Conservation (phyloP, 2,329 filamentous ascomycete genomes). For the Aspergillus pseudoviridinutans region DNA sequence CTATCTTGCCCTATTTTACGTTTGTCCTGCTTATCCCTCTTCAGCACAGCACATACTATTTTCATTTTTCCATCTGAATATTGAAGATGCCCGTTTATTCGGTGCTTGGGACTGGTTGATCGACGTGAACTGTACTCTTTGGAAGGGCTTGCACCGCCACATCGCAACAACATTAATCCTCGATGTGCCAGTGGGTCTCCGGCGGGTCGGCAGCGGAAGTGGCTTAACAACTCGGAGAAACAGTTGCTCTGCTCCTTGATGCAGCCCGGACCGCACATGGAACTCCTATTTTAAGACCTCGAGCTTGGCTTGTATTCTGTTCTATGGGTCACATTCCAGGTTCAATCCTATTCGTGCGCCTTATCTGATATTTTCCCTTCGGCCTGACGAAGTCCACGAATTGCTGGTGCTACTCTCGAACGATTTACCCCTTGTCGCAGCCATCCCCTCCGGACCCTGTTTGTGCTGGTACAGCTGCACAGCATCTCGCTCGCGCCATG, state of each 20-base stretch:
- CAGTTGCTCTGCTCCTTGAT: slow-evolving; percentile 11
- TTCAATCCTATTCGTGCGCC: not conserved
- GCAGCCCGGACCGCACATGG: slow-evolving; percentile 1
- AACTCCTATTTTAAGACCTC: not conserved
- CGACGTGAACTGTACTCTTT: no score
- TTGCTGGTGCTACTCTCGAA: not conserved
- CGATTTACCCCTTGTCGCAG: slow-evolving; percentile 2
- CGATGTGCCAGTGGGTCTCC: slow-evolving; percentile 15
- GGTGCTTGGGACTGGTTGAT: not conserved
- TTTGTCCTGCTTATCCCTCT: not conserved
- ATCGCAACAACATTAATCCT: slow-evolving; percentile 29
- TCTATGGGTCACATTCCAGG: not conserved
- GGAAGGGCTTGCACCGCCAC: slow-evolving; percentile 23
- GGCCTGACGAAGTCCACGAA: not conserved
- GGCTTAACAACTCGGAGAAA: slow-evolving; percentile 19
- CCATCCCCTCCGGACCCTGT: not conserved
- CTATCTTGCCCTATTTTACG: not conserved
- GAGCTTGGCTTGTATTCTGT: not conserved
- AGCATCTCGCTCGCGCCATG: slow-evolving; percentile 14
- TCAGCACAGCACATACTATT: no score
- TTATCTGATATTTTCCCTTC: not conserved
- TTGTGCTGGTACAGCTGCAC: not conserved
- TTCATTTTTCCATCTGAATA: not conserved
- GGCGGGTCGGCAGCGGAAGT: slow-evolving; percentile 30
- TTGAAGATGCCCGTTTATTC: not conserved